These are phyloP conservation scores for Scleroderma bovista DNA, from an alignment of 768 basidiomycete species.

Conservation along the genomic window DNA sequence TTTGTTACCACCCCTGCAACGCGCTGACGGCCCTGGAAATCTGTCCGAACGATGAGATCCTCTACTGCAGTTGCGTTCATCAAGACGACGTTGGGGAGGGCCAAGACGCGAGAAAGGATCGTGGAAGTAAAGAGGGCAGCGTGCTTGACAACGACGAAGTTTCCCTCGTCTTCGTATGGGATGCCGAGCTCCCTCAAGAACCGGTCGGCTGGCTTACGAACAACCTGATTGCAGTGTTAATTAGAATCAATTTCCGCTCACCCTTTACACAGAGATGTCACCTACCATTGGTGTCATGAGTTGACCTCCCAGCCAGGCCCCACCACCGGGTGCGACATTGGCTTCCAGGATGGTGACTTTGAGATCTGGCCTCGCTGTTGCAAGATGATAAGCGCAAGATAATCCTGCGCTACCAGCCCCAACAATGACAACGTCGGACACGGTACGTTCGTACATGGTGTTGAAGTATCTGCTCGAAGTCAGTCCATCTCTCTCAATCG, in stretches of 20 bases:
- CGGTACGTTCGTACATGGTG: constrained; percentile 65
- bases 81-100: constrained; percentile 64
- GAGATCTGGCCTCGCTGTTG: constrained; percentile 60
- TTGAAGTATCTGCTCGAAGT: constrained; percentile 54
- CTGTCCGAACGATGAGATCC: constrained; percentile 66
- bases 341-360: constrained; percentile 67
- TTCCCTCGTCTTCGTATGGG: constrained; percentile 72
- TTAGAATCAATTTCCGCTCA: not conserved
- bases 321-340: constrained; percentile 73
- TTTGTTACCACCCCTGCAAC: constrained; percentile 51
- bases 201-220: constrained; percentile 70
- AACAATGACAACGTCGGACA: constrained; percentile 74
- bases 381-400: constrained; percentile 70
- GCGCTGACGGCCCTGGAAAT: constrained; percentile 37
- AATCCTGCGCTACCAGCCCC: constrained; percentile 69
- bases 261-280: not conserved
- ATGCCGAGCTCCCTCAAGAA: constrained; percentile 69
- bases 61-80: constrained; percentile 81
- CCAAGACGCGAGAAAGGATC: constrained; percentile 62
- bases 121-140: constrained; percentile 80
- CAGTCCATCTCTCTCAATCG: not conserved
- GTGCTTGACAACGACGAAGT: constrained; percentile 76
- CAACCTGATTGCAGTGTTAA: constrained; percentile 40
- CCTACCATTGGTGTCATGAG: constrained; percentile 74
- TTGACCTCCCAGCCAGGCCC: constrained; percentile 76